phyloP scores from a whole-genome alignment of 1,139 yeast species.

The Lodderomyces pseudojiufengensis region DNA sequence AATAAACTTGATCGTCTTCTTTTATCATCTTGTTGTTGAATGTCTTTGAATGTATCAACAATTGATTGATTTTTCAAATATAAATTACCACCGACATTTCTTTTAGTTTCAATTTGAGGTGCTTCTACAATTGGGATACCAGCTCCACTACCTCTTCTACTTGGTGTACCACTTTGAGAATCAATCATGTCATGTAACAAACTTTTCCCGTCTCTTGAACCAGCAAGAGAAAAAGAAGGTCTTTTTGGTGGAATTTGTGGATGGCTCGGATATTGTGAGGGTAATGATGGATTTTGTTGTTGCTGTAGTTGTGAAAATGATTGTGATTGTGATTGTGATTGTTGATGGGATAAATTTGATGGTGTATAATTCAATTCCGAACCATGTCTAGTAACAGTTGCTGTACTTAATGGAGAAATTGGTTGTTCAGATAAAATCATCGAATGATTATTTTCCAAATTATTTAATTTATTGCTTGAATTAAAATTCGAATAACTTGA shows the following conservation, averaged over 20 bases:
- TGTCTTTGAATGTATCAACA: constrained; percentile 48
- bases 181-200: constrained; percentile 37
- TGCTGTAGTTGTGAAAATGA: not conserved
- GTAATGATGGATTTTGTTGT: not conserved
- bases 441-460: constrained; percentile 21
- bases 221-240: constrained; percentile 24
- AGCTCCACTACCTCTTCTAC: constrained; percentile 27
- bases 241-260: constrained; percentile 11
- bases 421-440: constrained; percentile 33
- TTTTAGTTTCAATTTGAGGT: constrained; percentile 45
- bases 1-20: constrained; percentile 40
- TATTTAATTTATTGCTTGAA: constrained; percentile 13
- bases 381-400: not conserved
- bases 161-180: constrained; percentile 20
- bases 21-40: constrained; percentile 45
- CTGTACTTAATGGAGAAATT: constrained; percentile 4
- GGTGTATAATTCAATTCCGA: constrained; percentile 8
- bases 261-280: not conserved
- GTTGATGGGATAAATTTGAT: constrained; percentile 17
- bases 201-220: constrained; percentile 29
- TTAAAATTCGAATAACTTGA: constrained; percentile 16
- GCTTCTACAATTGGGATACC: constrained; percentile 35
- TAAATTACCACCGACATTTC: constrained; percentile 55
- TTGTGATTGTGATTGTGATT: not conserved
- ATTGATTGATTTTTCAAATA: constrained; percentile 47